Conservation (phyloP, 371 early-diverging fungal genomes). For the Mortierella sp. region DNA sequence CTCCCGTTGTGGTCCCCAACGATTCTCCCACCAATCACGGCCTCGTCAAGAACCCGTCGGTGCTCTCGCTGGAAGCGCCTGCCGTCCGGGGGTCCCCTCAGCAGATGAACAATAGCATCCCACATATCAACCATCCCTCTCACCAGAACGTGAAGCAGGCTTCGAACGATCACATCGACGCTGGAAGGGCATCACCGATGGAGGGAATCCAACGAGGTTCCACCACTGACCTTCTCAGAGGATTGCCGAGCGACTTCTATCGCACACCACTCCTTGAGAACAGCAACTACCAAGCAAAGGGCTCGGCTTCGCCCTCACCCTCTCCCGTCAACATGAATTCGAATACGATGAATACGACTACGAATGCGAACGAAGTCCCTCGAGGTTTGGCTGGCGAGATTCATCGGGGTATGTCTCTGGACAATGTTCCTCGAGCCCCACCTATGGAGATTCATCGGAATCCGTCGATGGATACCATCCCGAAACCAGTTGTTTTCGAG, state of each 20-base stretch:
- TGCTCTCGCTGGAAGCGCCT: slow-evolving; percentile 13
- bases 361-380: background rate
- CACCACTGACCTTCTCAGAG: background rate
- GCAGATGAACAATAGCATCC: slow-evolving; percentile 5
- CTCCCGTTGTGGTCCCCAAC: slow-evolving; percentile 10
- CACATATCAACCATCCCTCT: background rate
- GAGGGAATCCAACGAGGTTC: slow-evolving; percentile 18
- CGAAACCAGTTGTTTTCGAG: slow-evolving; percentile 16
- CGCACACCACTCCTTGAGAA: no score
- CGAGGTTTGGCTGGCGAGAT: slow-evolving; percentile 1
- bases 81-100: slow-evolving; percentile 15
- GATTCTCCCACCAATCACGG: slow-evolving; percentile 4
- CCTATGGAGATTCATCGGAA: slow-evolving; percentile 19
- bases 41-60: slow-evolving; percentile 7
- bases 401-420: slow-evolving; percentile 9
- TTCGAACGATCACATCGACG: slow-evolving; percentile 7
- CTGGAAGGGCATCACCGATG: slow-evolving; percentile 16
- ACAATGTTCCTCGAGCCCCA: slow-evolving; percentile 2
- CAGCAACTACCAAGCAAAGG: no score
- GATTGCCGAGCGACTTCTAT: no score
- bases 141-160: slow-evolving; percentile 1
- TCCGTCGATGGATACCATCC: slow-evolving; percentile 9
- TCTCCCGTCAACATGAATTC: no score
- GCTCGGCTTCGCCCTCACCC: no score
- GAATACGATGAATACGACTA: no score